A percentile compares a stretch with the other conserved stretches of the same genome.
Conservation (phyloP, 139 green algal genomes). For the Chlamydomonas sp. region DNA sequence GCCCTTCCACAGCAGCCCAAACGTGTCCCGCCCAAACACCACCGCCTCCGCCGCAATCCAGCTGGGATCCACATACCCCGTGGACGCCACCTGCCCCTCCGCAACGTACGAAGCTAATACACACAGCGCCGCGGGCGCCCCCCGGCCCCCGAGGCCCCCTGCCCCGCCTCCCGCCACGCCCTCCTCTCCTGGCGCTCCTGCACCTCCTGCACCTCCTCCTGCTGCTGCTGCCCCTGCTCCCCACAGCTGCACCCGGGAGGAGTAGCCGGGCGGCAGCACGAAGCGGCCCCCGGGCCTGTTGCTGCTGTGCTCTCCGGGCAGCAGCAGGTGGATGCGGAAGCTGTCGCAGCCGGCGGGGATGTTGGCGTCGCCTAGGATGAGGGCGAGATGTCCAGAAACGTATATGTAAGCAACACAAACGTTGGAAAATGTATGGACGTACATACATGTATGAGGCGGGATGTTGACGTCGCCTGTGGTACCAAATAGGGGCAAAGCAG, state of each 20-base stretch:
- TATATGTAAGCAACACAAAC: too few relatives aligned
- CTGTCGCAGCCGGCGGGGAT: neutral
- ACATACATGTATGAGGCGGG: too few relatives aligned
- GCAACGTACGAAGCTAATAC: neutral
- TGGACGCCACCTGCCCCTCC: constrained; percentile 12
- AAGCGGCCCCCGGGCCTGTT: neutral
- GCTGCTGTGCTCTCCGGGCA: too few relatives aligned
- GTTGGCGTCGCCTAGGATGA: constrained; percentile 14
- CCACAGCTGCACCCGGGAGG: neutral
- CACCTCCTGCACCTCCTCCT: too few relatives aligned
- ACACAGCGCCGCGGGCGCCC: neutral
- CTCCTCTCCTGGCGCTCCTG: too few relatives aligned
- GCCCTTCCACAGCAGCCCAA: constrained; percentile 17
- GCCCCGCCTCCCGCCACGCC: neutral
- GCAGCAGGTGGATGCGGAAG: constrained; percentile 7
- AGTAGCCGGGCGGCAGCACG: constrained; percentile 23
- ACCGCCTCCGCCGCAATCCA: constrained; percentile 21
- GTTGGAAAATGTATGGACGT: too few relatives aligned
- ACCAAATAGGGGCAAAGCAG: too few relatives aligned
- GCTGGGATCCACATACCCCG: neutral
- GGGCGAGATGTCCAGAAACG: too few relatives aligned
- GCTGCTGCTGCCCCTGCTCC: too few relatives aligned
- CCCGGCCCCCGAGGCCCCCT: neutral
- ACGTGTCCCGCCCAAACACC: neutral
- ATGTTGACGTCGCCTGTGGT: too few relatives aligned